These are phyloP conservation scores for Simplicillium aogashimaense DNA, from an alignment of 2,329 filamentous ascomycete genomes.

Conservation along the genomic window DNA sequence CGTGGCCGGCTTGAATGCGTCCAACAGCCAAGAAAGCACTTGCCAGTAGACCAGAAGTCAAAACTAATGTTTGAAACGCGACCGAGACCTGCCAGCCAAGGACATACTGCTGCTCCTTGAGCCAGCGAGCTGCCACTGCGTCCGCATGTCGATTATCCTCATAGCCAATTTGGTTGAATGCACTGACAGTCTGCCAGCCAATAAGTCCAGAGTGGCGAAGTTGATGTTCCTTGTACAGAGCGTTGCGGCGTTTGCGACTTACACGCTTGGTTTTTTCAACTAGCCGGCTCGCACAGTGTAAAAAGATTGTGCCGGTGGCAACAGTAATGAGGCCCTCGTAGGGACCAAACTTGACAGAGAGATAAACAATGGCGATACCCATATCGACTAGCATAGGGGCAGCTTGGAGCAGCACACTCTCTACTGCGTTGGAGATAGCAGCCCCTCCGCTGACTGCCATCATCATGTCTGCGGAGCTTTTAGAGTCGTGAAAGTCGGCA, in stretches of 20 bases:
- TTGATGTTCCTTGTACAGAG: conserved; percentile 44
- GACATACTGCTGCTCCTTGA: conserved; percentile 24
- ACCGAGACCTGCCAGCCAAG: conserved; percentile 40
- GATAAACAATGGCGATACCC: conserved; percentile 46
- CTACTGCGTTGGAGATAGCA: conserved; percentile 44
- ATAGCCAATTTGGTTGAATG: conserved; percentile 49
- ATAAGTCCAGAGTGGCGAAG: conserved; percentile 45
- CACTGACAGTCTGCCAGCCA: conserved; percentile 49
- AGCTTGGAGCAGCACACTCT: conserved; percentile 47
- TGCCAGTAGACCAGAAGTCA: conserved; percentile 61
- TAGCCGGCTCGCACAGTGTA: conserved; percentile 42
- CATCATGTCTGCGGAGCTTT: conserved; percentile 48
- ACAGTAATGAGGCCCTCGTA: conserved; percentile 55
- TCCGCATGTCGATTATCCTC: conserved; percentile 43
- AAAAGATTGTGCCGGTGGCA: conserved; percentile 45
- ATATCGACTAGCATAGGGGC: conserved; percentile 53
- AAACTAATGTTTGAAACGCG: conserved; percentile 49
- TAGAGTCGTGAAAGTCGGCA: conserved; percentile 51
- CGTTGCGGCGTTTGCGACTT: conserved; percentile 39
- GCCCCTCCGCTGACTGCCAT: conserved; percentile 45
- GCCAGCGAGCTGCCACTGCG: conserved; percentile 33
- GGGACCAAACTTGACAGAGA: conserved; percentile 47
- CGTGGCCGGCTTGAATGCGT: conserved; percentile 52
- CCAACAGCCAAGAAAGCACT: conserved; percentile 51
- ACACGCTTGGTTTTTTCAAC: conserved; percentile 38